A percentile compares a stretch with the other conserved stretches of the same genome.
phyloP scores from a whole-genome alignment of 805 yeast species.

The Yarrowia yakushimensis region DNA sequence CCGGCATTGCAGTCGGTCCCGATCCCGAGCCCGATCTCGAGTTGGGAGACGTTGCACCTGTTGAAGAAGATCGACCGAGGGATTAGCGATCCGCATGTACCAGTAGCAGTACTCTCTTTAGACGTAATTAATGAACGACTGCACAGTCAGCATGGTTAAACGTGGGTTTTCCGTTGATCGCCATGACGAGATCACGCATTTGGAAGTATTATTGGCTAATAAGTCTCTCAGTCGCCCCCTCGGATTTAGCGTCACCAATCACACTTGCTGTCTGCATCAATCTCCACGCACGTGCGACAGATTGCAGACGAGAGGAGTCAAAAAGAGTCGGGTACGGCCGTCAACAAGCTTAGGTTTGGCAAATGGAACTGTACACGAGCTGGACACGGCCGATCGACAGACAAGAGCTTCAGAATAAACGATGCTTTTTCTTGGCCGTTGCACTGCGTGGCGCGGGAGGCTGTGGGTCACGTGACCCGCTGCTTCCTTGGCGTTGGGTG shows the following conservation, averaged over 20 bases:
- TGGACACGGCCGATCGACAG: neutral
- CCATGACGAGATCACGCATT: too few species aligned
- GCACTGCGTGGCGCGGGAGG: too few species aligned
- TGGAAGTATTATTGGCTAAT: neutral
- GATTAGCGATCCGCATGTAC: neutral
- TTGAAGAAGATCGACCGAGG: neutral
- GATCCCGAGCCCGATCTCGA: conserved; percentile 20
- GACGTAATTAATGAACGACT: neutral
- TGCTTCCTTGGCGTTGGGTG: too few species aligned
- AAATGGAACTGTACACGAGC: neutral
- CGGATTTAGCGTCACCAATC: neutral
- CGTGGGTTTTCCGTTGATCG: too few species aligned
- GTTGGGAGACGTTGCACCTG: neutral
- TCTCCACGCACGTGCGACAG: neutral
- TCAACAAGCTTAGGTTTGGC: neutral
- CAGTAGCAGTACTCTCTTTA: neutral
- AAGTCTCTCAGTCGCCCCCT: neutral
- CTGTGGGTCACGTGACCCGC: neutral
- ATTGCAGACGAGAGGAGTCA: neutral
- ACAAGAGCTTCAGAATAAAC: neutral
- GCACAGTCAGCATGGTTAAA: neutral
- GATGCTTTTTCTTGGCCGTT: neutral
- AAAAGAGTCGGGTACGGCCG: neutral
- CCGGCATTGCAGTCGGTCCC: conserved; percentile 5
- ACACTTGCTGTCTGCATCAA: neutral